Conservation (phyloP, 805 yeast species). For the Hanseniaspora nectarophila region DNA sequence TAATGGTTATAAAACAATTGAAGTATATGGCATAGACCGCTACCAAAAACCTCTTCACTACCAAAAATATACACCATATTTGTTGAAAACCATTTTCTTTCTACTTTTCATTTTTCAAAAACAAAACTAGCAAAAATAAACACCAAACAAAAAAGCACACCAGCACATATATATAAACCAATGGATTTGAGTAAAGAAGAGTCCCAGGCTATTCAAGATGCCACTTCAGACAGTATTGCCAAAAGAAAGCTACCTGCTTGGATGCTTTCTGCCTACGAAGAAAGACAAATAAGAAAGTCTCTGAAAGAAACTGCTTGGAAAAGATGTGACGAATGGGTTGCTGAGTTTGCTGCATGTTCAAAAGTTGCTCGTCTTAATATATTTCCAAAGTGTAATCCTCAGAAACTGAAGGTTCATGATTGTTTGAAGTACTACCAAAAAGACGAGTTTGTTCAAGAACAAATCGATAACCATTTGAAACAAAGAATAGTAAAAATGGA, state of each 20-base stretch:
- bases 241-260: constrained; percentile 46
- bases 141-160: neutral
- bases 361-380: constrained; percentile 50
- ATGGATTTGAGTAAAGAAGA: constrained; percentile 16
- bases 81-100: too few species aligned
- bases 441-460: constrained; percentile 54
- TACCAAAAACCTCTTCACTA: too few species aligned
- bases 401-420: constrained; percentile 44
- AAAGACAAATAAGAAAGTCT: constrained; percentile 55
- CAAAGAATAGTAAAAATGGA: constrained; percentile 39
- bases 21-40: too few species aligned
- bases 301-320: constrained; percentile 59
- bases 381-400: constrained; percentile 52
- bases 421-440: constrained; percentile 55
- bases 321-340: constrained; percentile 57
- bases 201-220: constrained; percentile 19
- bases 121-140: neutral
- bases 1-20: too few species aligned
- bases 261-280: constrained; percentile 68
- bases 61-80: too few species aligned
- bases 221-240: constrained; percentile 6
- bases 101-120: too few species aligned
- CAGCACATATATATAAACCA: too few species aligned
- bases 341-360: constrained; percentile 55
- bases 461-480: constrained; percentile 51